Conservation (phyloP, 2,329 filamentous ascomycete species). For the Trichophyton simii region DNA sequence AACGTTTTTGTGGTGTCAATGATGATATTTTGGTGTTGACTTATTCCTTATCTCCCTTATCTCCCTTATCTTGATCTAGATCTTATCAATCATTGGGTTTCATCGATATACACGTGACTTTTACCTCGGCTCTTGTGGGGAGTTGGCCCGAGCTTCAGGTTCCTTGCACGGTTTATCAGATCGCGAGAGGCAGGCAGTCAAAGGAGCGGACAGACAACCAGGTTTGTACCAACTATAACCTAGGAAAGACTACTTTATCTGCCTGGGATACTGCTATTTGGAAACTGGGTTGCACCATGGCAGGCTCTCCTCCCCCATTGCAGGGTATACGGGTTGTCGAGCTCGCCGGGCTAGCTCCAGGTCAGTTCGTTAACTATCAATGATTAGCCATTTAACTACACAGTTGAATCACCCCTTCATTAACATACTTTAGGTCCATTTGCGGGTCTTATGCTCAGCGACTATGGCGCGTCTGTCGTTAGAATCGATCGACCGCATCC, state of each 20-base stretch:
- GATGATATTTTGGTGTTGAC: neutral
- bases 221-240: neutral
- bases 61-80: neutral
- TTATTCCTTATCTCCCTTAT: neutral
- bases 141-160: neutral
- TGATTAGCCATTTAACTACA: neutral
- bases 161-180: neutral
- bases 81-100: neutral
- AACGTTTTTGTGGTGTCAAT: neutral
- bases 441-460: constrained; percentile 74
- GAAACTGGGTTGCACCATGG: neutral
- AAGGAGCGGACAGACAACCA: neutral
- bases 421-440: constrained; percentile 55
- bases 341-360: constrained; percentile 20
- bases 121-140: neutral
- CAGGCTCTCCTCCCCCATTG: constrained; percentile 12
- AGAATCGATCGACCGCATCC: constrained; percentile 59
- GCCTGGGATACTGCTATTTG: neutral
- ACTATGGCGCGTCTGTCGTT: constrained; percentile 77
- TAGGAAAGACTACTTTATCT: neutral
- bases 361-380: constrained; percentile 9
- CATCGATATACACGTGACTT: neutral
- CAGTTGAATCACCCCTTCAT: neutral
- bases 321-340: constrained; percentile 19
- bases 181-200: neutral